Conservation (phyloP, 192 early-diverging fungal species). For the Coemansia sp. region DNA sequence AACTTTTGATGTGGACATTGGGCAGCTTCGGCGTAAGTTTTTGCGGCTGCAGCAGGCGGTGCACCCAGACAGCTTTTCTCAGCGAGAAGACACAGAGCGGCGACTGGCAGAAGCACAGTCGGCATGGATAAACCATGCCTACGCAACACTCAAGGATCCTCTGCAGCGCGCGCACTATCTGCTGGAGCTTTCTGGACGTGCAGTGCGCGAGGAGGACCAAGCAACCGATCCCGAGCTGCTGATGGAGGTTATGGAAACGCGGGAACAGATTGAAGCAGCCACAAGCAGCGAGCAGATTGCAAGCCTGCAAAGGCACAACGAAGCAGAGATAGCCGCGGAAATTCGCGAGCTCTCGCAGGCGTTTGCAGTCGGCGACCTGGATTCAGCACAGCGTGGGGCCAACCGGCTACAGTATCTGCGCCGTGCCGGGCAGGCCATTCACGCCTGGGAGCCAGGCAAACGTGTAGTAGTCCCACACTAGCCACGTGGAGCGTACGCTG, state of each 20-base stretch:
- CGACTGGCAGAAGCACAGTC: constrained; percentile 60
- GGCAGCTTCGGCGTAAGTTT: constrained; percentile 62
- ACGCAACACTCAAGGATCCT: constrained; percentile 73
- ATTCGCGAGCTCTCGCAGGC: constrained; percentile 50
- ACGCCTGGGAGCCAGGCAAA: constrained; percentile 41
- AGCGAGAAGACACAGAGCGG: constrained; percentile 32
- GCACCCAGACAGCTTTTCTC: constrained; percentile 81
- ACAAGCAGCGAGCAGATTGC: constrained; percentile 61
- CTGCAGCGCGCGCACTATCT: constrained; percentile 80
- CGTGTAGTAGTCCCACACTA: constrained; percentile 14
- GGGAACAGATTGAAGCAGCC: constrained; percentile 74
- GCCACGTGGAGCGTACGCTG: not conserved
- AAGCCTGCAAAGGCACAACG: constrained; percentile 59
- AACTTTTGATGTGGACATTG: constrained; percentile 67
- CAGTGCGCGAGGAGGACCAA: constrained; percentile 63
- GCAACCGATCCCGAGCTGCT: constrained; percentile 68
- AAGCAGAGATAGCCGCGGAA: constrained; percentile 44
- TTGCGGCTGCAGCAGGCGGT: constrained; percentile 74
- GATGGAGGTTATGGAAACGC: constrained; percentile 78
- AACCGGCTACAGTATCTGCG: constrained; percentile 69
- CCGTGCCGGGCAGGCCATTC: constrained; percentile 36
- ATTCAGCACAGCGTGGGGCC: constrained; percentile 60
- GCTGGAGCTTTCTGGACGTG: constrained; percentile 57
- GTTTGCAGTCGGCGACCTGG: constrained; percentile 57
- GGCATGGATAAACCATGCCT: constrained; percentile 83